phyloP scores from a whole-genome alignment of 2,329 filamentous ascomycete species.

The Fusarium sp. region DNA sequence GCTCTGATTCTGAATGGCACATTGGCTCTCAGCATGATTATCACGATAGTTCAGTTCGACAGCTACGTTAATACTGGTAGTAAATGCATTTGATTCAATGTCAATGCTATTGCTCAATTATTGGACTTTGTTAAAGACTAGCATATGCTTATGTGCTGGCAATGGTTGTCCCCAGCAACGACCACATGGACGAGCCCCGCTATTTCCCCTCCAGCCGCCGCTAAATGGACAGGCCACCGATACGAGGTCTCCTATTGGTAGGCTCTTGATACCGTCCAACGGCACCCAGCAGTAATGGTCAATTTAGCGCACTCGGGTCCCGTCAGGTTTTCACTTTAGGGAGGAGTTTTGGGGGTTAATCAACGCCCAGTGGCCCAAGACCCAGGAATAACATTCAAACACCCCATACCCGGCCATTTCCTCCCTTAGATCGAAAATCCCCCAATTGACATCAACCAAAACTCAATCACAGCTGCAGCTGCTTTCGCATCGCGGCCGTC shows the following conservation, averaged over 20 bases:
- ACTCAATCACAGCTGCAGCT: constrained; percentile 8
- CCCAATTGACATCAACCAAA: constrained; percentile 22
- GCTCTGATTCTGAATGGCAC: neutral
- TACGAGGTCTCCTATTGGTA: constrained; percentile 7
- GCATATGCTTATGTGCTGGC: constrained; percentile 1
- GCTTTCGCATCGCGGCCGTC: constrained; percentile 36
- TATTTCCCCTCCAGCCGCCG: constrained; percentile 30
- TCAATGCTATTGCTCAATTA: too few species aligned
- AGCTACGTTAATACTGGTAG: too few species aligned
- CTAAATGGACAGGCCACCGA: constrained; percentile 17
- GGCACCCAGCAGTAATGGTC: neutral
- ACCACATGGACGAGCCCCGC: constrained; percentile 28
- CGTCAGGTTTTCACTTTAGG: constrained; percentile 38
- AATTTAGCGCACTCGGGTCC: constrained; percentile 23
- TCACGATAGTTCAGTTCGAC: too few species aligned
- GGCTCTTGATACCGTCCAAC: neutral
- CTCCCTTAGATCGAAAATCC: constrained; percentile 16
- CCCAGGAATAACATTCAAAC: constrained; percentile 31
- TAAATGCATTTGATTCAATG: too few species aligned
- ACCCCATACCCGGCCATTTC: constrained; percentile 36
- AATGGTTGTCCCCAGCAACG: constrained; percentile 41
- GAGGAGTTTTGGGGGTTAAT: constrained; percentile 13
- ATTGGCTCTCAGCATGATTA: neutral
- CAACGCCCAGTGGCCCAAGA: constrained; percentile 20
- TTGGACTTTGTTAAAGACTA: neutral